Conservation (phyloP, 2,329 filamentous ascomycete species). For the Fusarium continuum region DNA sequence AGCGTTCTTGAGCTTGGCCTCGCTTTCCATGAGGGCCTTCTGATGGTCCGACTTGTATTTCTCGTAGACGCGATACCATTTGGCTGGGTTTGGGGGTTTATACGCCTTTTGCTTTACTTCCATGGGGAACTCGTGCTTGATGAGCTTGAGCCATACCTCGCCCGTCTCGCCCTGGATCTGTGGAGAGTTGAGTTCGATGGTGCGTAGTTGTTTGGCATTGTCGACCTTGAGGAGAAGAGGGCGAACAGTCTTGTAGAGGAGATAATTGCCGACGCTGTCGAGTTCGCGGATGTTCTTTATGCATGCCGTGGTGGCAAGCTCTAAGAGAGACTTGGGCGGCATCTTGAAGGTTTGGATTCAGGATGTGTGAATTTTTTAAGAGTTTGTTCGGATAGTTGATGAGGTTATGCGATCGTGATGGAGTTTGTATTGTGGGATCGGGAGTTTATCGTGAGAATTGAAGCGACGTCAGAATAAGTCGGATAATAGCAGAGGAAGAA, state of each 20-base stretch:
- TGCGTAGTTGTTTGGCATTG: slow-evolving; percentile 76
- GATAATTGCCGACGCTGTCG: slow-evolving; percentile 73
- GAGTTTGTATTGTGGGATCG: not conserved
- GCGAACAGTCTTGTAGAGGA: slow-evolving; percentile 70
- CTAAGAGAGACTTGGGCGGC: slow-evolving; percentile 60
- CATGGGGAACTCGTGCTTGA: slow-evolving; percentile 77
- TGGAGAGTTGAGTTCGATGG: slow-evolving; percentile 78
- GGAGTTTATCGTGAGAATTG: not conserved
- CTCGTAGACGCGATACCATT: slow-evolving; percentile 82
- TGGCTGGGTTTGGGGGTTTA: slow-evolving; percentile 70
- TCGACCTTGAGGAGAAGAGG: slow-evolving; percentile 77
- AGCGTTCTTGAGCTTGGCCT: slow-evolving; percentile 65
- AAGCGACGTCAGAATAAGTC: not conserved
- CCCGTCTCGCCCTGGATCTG: slow-evolving; percentile 75
- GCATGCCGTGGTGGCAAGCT: slow-evolving; percentile 60
- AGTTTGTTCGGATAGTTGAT: not conserved
- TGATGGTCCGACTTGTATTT: slow-evolving; percentile 70
- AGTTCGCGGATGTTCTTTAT: slow-evolving; percentile 66
- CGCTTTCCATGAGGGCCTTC: slow-evolving; percentile 66
- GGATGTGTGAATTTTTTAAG: not conserved
- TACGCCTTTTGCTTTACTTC: slow-evolving; percentile 69
- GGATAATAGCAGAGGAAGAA: not conserved
- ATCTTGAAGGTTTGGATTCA: slow-evolving; percentile 34
- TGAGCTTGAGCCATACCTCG: slow-evolving; percentile 82
- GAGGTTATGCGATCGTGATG: not conserved